Percentiles rank a stretch among this genome's conserved stretches.
These are phyloP conservation scores for Cucurbita pepo DNA, from an alignment of 306 rosid genomes.

Conservation along the genomic window DNA sequence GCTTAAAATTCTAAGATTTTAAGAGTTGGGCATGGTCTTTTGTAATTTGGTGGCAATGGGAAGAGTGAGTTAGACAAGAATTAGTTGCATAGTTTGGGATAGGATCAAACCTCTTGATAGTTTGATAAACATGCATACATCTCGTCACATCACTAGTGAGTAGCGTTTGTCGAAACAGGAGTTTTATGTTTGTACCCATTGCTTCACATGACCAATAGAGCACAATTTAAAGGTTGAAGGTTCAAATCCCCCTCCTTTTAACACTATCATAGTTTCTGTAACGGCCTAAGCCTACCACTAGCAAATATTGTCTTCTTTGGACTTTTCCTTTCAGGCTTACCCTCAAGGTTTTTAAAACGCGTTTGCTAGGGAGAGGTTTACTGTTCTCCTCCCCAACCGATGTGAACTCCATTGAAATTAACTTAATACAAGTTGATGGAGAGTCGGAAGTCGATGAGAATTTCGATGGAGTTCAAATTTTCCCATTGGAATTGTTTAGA, in stretches of 20 bases:
- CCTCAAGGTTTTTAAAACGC: too few relatives aligned
- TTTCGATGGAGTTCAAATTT: neutral
- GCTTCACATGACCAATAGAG: neutral
- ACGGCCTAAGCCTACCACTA: too few relatives aligned
- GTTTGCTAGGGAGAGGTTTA: too few relatives aligned
- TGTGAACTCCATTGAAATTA: too few relatives aligned
- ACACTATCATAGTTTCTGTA: neutral
- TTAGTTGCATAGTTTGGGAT: neutral
- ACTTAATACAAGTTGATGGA: neutral
- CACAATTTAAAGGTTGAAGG: neutral
- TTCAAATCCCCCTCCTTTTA: neutral
- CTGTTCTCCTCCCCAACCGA: too few relatives aligned
- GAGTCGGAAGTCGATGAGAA: neutral
- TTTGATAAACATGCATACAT: neutral
- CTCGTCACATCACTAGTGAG: neutral
- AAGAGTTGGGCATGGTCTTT: neutral
- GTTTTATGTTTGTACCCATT: neutral
- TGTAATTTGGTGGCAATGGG: neutral
- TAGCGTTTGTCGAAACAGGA: neutral
- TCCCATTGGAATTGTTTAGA: neutral
- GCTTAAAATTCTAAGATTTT: neutral
- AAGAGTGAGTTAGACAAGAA: neutral
- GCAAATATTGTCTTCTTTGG: too few relatives aligned
- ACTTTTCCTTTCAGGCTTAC: too few relatives aligned
- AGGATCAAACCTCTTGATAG: neutral